Base-by-base conservation (phyloP, 352 stramenopile genomes). In the Phytophthora fragariae region DNA sequence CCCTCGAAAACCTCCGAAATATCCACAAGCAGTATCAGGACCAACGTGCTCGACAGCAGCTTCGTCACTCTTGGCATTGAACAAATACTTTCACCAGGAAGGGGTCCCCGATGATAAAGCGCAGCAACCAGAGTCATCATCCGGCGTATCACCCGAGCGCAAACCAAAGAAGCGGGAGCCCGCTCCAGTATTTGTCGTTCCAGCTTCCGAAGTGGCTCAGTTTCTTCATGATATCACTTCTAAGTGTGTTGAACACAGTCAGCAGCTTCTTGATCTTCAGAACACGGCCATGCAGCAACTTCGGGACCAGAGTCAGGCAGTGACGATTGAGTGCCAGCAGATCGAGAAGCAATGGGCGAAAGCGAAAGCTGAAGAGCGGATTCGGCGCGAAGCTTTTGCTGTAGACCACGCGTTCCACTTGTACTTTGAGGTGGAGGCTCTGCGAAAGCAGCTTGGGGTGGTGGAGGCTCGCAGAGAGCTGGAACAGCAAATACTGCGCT, bases 351-450 rank as follows among this genome's bases (percentile, higher is more conserved):
- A 66, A 15, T 65, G 39, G 50, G 5, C 46, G 12, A 64, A 75
- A 55, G 17, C 24, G 1, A 56, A 66, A 55, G 55, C 62, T 9
- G 70, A 86, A 14, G 82, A 88, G 50, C 55, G 35, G 1, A 72
- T 85, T 27, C 77, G 81, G 31, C 76, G 82, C 15, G 82, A 88
- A 60, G 73, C 77, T 57, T 84, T 80, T 47, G 77, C 80, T 12
- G 64, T 79, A 14, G 84, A 89, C 27, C 69, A 77, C 54, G 67
- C 69, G 6, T 87, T 83, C 24, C 63, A 77, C n/a, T 68, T 89
- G 44, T 78, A 81, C 24, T 87, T 88, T 41, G 66, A 82, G 11
- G 60, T 82, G 29, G 70, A 82, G 58, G 71, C 70, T 47, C 62
- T 85, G 12, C 55, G 75, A 2, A 75, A 86, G 5, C 65, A 84